Evolutionary conservation across 441 rosid species (phyloP), one percentile per base, ranked within the genome.

Genomic region (Corymbia citriodora): DNA sequence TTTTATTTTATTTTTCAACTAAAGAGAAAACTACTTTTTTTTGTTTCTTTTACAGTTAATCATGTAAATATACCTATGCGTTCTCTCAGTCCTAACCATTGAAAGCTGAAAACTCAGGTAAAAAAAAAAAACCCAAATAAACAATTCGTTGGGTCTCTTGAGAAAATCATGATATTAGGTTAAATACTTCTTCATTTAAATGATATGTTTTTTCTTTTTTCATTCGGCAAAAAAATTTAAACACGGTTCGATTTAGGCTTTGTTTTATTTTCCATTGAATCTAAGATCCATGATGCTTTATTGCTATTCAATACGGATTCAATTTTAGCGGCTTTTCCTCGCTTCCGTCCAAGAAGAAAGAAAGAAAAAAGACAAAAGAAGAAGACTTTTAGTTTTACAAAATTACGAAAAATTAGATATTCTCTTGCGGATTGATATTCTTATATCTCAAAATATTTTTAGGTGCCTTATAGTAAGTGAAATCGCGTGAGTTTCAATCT

Each of bases 381-480:
- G 21, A 33, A 10, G 25, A 70, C 4, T 1, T 33, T 33, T 36
- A 70, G 25, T 11, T 70, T 70, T 18, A 18, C 23, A 33, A 70
- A 18, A 33, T 70, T 33, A 10, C 25, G 6, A 2, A 18, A 70
- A 70, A 33, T 10, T 36, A 18, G 27, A 10, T 33, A 70, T 11
- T 5, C 45, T 33, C 10, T 0, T 0, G 1, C 19, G 5, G 29
- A 2, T 63, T 63, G 13, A 61, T 6, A 27, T 27, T 61, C 31
- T 2, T 1, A 10, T 10, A 11, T 59, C 6, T 25, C n/a, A 3
- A 25, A 59, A 25, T 14, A 59, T 13, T 63, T n/a, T n/a, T 63
- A 31, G 33, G 33, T 65, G 79, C 79, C 31, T 31, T 31, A 17
- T 1, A 16, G 8, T 6, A 70, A 3, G 6, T 70, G 17, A 31